Base-by-base conservation (phyloP, 2,329 filamentous ascomycete species). In the Gnomoniopsis smithogilvyi region DNA sequence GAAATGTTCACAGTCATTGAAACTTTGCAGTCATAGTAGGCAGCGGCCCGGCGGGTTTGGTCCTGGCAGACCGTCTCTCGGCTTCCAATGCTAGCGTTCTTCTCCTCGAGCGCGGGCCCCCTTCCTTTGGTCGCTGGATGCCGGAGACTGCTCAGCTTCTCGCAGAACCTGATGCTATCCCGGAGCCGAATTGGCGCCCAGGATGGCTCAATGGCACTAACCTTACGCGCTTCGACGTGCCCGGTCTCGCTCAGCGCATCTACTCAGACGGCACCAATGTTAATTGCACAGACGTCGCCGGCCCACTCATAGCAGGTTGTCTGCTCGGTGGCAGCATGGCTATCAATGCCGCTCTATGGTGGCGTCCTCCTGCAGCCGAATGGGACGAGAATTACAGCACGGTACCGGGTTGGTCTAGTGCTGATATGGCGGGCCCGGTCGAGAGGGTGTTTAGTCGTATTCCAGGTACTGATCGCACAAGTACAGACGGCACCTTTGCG, bases 201-300 rank as follows among this genome's bases (percentile, higher is more conserved):
- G 70, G 73, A 1, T 91, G 88, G 88, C 78, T 85, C 17, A 72
- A 80, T 38, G 81, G 80, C 38, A 84, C 82, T 19, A 83, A 84
- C 41, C 69, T 90, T 36, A 90, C 87, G 7, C 85, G 87, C 51
- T 90, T 91, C 65, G 88, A 91, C 66, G 82, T 90, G 6, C 88
- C 88, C 0, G 86, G 87, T 56, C 81, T 90, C 60, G 89, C 85
- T 70, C 90, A 90, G 69, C 78, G 89, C 72, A 88, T 91, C 64
- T 89, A 85, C 81, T 73, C 77, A 3, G 80, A 88, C 66, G 85
- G 83, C 11, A 76, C 77, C 3, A 86, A 85, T 30, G 84, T 89
- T 65, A 82, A 84, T 38, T 91, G 88, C 71, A 80, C 79, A 1
- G 88, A 91, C 69, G 30, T 26, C 19, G 85, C 83, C n/a, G 86